Base-by-base conservation (phyloP, 2,329 filamentous ascomycete genomes). In the Biscogniauxia sp. region DNA sequence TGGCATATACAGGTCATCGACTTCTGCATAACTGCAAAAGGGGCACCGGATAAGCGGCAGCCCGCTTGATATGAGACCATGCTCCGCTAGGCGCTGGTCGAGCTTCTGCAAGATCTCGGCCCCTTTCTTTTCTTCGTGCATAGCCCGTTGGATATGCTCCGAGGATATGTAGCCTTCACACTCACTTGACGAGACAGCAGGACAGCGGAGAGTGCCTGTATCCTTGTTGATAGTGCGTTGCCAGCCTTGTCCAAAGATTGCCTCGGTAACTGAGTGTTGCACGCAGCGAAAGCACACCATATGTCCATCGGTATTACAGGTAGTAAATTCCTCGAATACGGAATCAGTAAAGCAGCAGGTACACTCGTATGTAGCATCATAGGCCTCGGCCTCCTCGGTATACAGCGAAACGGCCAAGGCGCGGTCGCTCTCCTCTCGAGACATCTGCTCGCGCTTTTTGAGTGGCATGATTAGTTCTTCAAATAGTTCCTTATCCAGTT, bases 191-290 rank as follows among this genome's bases (percentile, higher is more conserved):
- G 88, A 84, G 0, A 92, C 88, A 1, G 93, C 92, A n/a, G 96
- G 84, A 72, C 95, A 98, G 62, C 85, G 86, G 57, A 98, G 80
- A 0, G 92, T 93, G 45, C 90, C 90, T 45, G 82, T 85, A 61
- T 87, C 82, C 26, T 85, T 76, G 71, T 95, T 84, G 68, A 97
- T 89, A 69, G 86, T 95, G 61, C 90, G 88, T 55, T 87, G 85
- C 92, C 94, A 97, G 56, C 92, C 92, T 74, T 98, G 95, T 0
- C 95, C 95, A 72, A 96, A 98, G 0, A 98, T 79, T 1, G 93
- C 93, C 73, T 98, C 94, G 55, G 89, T 90, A 61, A 94, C 84
- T 11, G 93, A 89, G 65, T 90, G 87, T 64, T 89, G 88, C 55
- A 98, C 88, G 75, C 95, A 98, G 53, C 85, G 85, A 75, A 93